Base-by-base conservation (phyloP, 2,329 filamentous ascomycete species). In the Dryadomyces sulphureus region DNA sequence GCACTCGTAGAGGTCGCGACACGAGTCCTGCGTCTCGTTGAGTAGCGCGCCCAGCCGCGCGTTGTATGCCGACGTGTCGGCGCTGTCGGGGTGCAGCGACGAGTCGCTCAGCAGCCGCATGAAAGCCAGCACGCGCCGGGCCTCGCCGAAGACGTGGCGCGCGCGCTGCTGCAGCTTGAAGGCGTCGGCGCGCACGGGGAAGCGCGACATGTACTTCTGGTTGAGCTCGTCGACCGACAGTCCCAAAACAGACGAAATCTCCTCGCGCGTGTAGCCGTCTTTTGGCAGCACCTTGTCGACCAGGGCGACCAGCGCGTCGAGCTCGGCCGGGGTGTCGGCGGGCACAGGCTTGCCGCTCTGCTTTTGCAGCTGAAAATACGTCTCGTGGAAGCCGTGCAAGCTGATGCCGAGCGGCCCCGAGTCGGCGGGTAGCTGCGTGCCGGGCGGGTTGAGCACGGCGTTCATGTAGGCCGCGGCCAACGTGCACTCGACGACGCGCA, bases 401-500 rank as follows among this genome's bases (percentile, higher is more conserved):
- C 81, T 88, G 59, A 85, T 77, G 8, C 84, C 86, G 8, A 96
- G 72, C 0, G 92, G 90, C 4, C 83, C 84, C 5, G 80, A 79
- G 61, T 98, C 92, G 47, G 73, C 65, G 17, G 85, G 80, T 1
- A 96, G 76, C 25, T 67, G 62, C 1, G 75, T 78, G 32, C 68
- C 69, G 0, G 68, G 58, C 11, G 74, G 71, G 60, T 73, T 75
- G 48, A 79, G 64, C 22, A 68, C 65, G 22, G 76, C 73, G 53
- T 79, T 70, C 49, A 81, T 69, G 57, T 75, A 78, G 21, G 73
- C 75, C 3, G 92, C 88, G 3, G 92, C 92, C 27, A 98, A 73
- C 45, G 84, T 92, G 66, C 87, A 93, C 65, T 98, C 92, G 34
- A 95, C 92, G 1, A 98, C 92, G 24, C 92, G 83, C 21, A 98